A percentile compares a stretch with the other conserved stretches of the same genome.
These are phyloP conservation scores for Stachybotrys echinatus DNA, from an alignment of 2,329 filamentous ascomycete genomes.

Conservation along the genomic window DNA sequence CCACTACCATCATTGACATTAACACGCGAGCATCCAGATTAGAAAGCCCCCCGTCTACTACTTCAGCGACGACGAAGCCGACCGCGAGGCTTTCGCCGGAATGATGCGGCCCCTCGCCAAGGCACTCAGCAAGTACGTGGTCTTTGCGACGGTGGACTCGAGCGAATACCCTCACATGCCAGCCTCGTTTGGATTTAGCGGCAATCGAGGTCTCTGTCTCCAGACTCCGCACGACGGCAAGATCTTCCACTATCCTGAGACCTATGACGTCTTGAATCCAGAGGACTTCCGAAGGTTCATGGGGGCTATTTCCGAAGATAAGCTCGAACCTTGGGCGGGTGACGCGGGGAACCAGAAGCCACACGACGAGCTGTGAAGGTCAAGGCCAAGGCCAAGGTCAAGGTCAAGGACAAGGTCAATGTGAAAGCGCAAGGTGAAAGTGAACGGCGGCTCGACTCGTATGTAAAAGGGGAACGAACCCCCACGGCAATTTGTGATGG, in stretches of 20 bases:
- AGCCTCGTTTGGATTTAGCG: slow-evolving; percentile 26
- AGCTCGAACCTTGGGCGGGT: slow-evolving; percentile 28
- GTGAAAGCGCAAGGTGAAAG: too few species aligned
- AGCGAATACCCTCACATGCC: slow-evolving; percentile 39
- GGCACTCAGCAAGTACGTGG: slow-evolving; percentile 40
- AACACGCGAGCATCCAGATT: slow-evolving; percentile 16
- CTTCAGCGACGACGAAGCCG: slow-evolving; percentile 13
- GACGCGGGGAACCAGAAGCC: not conserved
- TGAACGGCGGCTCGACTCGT: too few species aligned
- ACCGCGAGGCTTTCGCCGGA: slow-evolving; percentile 27
- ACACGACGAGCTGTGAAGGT: slow-evolving; percentile 1
- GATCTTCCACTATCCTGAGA: slow-evolving; percentile 29
- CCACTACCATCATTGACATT: too few species aligned
- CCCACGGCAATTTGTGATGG: too few species aligned
- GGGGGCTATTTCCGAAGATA: slow-evolving; percentile 36
- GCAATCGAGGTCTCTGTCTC: slow-evolving; percentile 29
- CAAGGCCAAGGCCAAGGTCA: too few species aligned
- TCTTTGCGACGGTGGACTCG: slow-evolving; percentile 41
- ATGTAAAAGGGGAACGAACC: too few species aligned
- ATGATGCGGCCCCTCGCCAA: slow-evolving; percentile 35
- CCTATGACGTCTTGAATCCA: slow-evolving; percentile 20
- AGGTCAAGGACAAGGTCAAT: too few species aligned
- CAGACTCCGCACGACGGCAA: slow-evolving; percentile 39
- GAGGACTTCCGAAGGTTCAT: slow-evolving; percentile 36
- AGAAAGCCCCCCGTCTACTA: slow-evolving; percentile 33